A percentile compares a stretch with the other conserved stretches of the same genome.
Conservation (phyloP, 345 rosid species). For the Camelina laxa region DNA sequence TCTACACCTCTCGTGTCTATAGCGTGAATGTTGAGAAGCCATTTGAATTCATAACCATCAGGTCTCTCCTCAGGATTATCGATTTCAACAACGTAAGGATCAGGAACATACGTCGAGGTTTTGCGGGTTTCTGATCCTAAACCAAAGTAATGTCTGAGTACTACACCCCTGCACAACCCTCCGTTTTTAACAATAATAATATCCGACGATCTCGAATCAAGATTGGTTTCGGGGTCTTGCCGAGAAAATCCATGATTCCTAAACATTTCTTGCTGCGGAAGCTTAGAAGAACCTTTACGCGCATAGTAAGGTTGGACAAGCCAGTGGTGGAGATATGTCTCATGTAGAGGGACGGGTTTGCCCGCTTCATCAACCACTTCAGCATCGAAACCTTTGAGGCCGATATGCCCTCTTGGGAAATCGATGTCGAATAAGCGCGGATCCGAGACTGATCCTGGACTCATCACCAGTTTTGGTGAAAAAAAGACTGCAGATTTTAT, state of each 20-base stretch:
- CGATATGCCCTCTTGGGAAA: conserved; percentile 87
- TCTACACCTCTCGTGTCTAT: conserved; percentile 84
- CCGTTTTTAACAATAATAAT: conserved; percentile 47
- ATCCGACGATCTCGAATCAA: conserved; percentile 38
- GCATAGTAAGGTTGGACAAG: conserved; percentile 55
- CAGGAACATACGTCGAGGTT: conserved; percentile 68
- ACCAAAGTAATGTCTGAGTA: conserved; percentile 66
- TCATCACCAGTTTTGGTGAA: conserved; percentile 70
- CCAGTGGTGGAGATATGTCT: conserved; percentile 98
- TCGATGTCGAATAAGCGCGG: conserved; percentile 55
- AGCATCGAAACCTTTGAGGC: conserved; percentile 67
- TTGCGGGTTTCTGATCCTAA: conserved; percentile 84
- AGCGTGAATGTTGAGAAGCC: conserved; percentile 85
- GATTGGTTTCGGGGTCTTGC: conserved; percentile 19
- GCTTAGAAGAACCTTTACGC: conserved; percentile 38
- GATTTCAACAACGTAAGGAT: conserved; percentile 83
- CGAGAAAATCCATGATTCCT: conserved; percentile 33
- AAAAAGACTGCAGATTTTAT: conserved; percentile 62
- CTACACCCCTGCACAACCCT: conserved; percentile 62
- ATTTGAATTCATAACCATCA: conserved; percentile 67
- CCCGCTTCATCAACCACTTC: conserved; percentile 78
- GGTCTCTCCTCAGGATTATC: conserved; percentile 70
- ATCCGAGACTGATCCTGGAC: conserved; percentile 80
- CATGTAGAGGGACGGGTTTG: conserved; percentile 71
- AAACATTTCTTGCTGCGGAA: conserved; percentile 4